Conservation (phyloP, 495 filamentous ascomycete species). For the Tetracladium setigerum region DNA sequence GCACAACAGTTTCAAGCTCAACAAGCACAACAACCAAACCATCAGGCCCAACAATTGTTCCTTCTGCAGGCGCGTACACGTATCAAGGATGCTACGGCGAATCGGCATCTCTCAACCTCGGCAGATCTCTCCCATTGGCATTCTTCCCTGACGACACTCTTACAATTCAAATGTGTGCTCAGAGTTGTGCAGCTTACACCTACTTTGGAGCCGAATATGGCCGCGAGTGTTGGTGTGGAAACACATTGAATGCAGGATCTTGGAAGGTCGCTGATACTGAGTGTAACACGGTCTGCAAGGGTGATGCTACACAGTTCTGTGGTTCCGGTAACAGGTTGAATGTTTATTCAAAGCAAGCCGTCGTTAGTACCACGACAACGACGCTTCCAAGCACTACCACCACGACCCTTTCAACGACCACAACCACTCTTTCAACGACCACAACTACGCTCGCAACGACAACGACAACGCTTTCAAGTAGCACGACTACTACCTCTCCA, state of each 20-base stretch:
- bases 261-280: slow-evolving; percentile 14
- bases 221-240: slow-evolving; percentile 16
- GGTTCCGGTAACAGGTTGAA: slow-evolving; percentile 15
- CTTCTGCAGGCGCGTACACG: slow-evolving; percentile 13
- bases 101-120: not conserved
- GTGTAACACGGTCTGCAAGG: slow-evolving; percentile 18
- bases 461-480: not conserved
- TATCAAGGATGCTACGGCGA: slow-evolving; percentile 29
- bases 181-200: slow-evolving; percentile 20
- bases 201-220: slow-evolving; percentile 33
- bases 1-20: slow-evolving; percentile 6
- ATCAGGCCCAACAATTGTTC: slow-evolving; percentile 6
- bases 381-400: not conserved
- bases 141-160: slow-evolving; percentile 16
- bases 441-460: not conserved
- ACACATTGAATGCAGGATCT: slow-evolving; percentile 17
- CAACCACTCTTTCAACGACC: not conserved
- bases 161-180: slow-evolving; percentile 27
- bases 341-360: slow-evolving; percentile 1
- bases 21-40: slow-evolving; percentile 4
- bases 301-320: slow-evolving; percentile 16
- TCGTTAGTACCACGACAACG: too few species aligned
- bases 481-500: slow-evolving; percentile 1
- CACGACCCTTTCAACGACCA: not conserved
- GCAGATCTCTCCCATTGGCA: slow-evolving; percentile 8